Base-by-base conservation (phyloP, 2,329 filamentous ascomycete species). In the Talaromyces sp. region DNA sequence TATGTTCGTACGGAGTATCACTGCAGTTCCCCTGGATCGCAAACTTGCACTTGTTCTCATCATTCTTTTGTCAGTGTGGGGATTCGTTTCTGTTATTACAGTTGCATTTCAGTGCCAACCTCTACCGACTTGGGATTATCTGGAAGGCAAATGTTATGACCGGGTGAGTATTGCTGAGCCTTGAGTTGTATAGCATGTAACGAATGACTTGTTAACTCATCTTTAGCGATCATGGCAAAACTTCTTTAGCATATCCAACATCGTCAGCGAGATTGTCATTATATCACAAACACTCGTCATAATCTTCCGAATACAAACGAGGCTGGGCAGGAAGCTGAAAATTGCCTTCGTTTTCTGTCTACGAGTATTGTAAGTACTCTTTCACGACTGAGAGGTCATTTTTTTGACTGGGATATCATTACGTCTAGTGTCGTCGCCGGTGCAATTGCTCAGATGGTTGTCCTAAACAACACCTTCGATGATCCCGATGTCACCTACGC, bases 211-310 rank as follows among this genome's bases (percentile, higher is more conserved):
- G 28, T 46, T 61, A 25, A 61, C 21, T 8, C 9, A 16, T 5
- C 1, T 25, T 1, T 31, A 71, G 69, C 33, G 37, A 40, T 65
- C 65, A 5, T 71, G 69, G 66, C 72, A 69, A 66, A 67, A 67
- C 23, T 72, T 68, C 28, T 66, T 70, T 12, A 67, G 67, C 25
- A 31, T 68, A 25, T 64, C 69, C 6, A 71, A 70, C 31, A 68
- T 72, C 9, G 14, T 72, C 16, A 67, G 67, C 0, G 71, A 72
- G 31, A 52, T 52, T 12, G 65, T 63, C n/a, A 67, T 72, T 6
- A 64, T 72, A n/a, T 57, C 39, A 2, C 66, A 70, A 16, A 68
- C 71, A 1, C 44, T 67, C 0, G 33, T 68, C n/a, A 65, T 70
- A 2, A 67, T 73, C 18, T 61, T 64, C 25, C 67, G 65, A 1